Evolutionary conservation across 306 rosid species (phyloP).

Genomic region (Quercus bicolor): DNA sequence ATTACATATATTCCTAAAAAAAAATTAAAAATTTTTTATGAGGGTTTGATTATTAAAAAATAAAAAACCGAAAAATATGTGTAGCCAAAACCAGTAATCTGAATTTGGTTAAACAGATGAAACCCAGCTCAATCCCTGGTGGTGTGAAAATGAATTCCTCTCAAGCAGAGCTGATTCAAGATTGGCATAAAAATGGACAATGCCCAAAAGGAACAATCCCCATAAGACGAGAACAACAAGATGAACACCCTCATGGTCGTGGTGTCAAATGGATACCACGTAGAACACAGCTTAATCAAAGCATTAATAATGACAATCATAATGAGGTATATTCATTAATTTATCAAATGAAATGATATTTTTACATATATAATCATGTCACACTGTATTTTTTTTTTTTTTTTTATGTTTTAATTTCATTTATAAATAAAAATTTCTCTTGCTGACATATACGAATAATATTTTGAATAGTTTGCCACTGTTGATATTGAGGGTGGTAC

Average conservation of each 20-base stretch:
- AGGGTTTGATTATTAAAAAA: no score
- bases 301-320: neutral
- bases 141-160: neutral
- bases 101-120: neutral
- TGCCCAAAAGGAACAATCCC: constrained; percentile 28
- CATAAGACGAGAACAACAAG: neutral
- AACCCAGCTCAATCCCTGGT: constrained; percentile 5
- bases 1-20: no score
- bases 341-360: no score
- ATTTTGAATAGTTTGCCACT: constrained; percentile 7
- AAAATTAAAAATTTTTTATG: no score
- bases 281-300: no score
- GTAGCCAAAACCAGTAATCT: neutral
- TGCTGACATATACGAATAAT: no score
- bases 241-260: neutral
- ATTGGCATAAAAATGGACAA: constrained; percentile 16
- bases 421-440: no score
- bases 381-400: no score
- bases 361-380: no score
- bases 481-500: neutral
- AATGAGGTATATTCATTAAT: constrained; percentile 1
- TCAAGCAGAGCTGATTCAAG: neutral
- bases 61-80: no score
- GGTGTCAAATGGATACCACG: no score
- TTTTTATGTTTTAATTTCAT: no score